phyloP scores from a whole-genome alignment of 176 grass and related monocot species.

The Metroxylon sagu region DNA sequence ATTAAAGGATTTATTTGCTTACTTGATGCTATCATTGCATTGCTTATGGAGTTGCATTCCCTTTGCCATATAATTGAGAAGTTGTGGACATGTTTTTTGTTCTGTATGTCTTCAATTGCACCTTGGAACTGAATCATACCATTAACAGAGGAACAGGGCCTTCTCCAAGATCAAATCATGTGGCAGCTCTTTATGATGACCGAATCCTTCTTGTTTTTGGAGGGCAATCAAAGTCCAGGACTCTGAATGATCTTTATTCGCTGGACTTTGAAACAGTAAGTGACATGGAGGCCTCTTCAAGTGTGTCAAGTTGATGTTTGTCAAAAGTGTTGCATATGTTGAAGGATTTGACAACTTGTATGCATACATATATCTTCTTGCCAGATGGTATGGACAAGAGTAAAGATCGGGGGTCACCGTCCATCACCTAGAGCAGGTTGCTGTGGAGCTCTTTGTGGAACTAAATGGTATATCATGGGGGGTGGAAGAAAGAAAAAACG shows the following conservation, averaged over 20 bases:
- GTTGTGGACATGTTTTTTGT: too few species aligned
- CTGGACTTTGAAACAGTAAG: conserved; percentile 94
- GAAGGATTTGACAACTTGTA: too few species aligned
- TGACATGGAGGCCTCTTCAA: conserved; percentile 15
- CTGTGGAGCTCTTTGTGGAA: conserved; percentile 83
- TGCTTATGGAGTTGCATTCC: too few species aligned
- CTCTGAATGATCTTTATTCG: conserved; percentile 80
- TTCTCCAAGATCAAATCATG: conserved; percentile 87
- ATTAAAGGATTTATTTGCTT: not conserved
- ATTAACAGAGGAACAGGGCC: conserved; percentile 63
- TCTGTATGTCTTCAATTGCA: too few species aligned
- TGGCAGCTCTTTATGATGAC: conserved; percentile 80
- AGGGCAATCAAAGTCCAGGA: conserved; percentile 91
- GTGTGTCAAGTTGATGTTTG: too few species aligned
- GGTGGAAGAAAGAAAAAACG: conserved; percentile 98
- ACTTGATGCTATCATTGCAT: not conserved
- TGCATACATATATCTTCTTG: not conserved
- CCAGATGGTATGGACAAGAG: conserved; percentile 97
- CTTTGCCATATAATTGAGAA: too few species aligned
- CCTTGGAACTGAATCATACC: too few species aligned
- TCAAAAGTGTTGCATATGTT: too few species aligned
- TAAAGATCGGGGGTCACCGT: conserved; percentile 81
- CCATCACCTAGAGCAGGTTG: conserved; percentile 90
- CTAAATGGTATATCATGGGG: conserved; percentile 95
- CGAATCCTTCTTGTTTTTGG: conserved; percentile 81